These are phyloP conservation scores for Pinus taeda DNA, from an alignment of 75 land plant genomes.

Conservation along the genomic window DNA sequence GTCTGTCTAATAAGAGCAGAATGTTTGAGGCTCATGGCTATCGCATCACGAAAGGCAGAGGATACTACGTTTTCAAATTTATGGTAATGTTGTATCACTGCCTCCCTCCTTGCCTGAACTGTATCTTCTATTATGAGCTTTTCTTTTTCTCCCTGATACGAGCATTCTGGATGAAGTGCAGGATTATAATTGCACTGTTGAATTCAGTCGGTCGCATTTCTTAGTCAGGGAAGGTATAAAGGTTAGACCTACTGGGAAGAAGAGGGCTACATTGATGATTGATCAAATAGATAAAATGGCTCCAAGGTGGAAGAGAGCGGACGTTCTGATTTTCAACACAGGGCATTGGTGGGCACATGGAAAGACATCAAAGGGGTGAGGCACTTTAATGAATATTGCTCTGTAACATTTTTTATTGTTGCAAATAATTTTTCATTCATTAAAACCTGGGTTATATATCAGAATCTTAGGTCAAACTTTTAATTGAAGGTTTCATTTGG, in stretches of 20 bases:
- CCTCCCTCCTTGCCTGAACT: neutral
- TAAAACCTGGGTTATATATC: neutral
- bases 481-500: neutral
- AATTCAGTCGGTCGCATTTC: conserved; percentile 75
- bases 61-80: conserved; percentile 64
- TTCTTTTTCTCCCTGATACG: neutral
- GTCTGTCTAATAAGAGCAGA: conserved; percentile 52
- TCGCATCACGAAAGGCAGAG: conserved; percentile 74
- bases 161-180: conserved; percentile 16
- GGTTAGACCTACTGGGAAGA: conserved; percentile 42
- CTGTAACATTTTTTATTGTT: neutral
- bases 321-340: conserved; percentile 79
- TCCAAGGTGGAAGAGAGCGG: conserved; percentile 56
- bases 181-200: conserved; percentile 74
- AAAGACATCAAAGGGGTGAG: conserved; percentile 74
- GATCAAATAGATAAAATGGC: conserved; percentile 65
- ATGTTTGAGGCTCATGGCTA: conserved; percentile 71
- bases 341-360: conserved; percentile 95
- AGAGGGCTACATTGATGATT: conserved; percentile 61
- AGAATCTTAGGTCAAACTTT: neutral
- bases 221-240: conserved; percentile 67
- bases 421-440: neutral
- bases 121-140: neutral
- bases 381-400: conserved; percentile 1
- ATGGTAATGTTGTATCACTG: conserved; percentile 23